phyloP scores from a whole-genome alignment of 2,329 filamentous ascomycete genomes.

The Venturia aucupariae region DNA sequence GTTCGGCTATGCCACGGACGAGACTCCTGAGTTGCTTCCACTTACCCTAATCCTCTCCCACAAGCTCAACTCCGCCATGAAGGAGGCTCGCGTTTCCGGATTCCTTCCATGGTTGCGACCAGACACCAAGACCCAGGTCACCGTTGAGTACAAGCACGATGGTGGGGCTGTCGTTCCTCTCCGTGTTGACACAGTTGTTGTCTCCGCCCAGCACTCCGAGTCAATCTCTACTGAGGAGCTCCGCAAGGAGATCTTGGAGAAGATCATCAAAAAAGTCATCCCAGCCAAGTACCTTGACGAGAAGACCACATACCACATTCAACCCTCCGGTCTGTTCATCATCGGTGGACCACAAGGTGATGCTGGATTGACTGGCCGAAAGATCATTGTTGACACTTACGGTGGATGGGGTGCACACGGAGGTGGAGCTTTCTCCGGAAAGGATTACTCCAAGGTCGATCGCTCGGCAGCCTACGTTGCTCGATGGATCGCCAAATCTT shows the following conservation, averaged over 20 bases:
- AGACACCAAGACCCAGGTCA: conserved; percentile 99
- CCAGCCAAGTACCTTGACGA: conserved; percentile 87
- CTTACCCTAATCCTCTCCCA: conserved; percentile 90
- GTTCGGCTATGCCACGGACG: conserved; percentile 99
- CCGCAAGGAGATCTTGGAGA: conserved; percentile 89
- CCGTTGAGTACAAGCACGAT: conserved; percentile 96
- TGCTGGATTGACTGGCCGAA: conserved; percentile 94
- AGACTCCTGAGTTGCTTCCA: conserved; percentile 94
- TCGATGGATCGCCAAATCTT: conserved; percentile 98
- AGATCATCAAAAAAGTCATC: conserved; percentile 94
- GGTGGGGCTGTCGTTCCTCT: conserved; percentile 84
- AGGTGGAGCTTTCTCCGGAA: conserved; percentile 99
- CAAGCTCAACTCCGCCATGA: conserved; percentile 96
- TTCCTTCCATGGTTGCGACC: conserved; percentile 88
- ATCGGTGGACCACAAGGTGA: conserved; percentile 99
- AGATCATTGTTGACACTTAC: conserved; percentile 99
- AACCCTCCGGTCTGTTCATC: conserved; percentile 97
- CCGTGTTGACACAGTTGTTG: conserved; percentile 92
- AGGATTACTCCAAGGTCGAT: conserved; percentile 99
- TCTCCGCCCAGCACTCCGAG: conserved; percentile 88
- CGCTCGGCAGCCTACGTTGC: conserved; percentile 94
- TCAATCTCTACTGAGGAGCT: conserved; percentile 85
- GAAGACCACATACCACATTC: conserved; percentile 93
- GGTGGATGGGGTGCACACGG: conserved; percentile 99
- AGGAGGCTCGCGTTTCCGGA: conserved; percentile 76